A percentile compares a stretch with the other conserved stretches of the same genome.
Conservation (phyloP, 306 rosid species). For the Castanea mollissima region DNA sequence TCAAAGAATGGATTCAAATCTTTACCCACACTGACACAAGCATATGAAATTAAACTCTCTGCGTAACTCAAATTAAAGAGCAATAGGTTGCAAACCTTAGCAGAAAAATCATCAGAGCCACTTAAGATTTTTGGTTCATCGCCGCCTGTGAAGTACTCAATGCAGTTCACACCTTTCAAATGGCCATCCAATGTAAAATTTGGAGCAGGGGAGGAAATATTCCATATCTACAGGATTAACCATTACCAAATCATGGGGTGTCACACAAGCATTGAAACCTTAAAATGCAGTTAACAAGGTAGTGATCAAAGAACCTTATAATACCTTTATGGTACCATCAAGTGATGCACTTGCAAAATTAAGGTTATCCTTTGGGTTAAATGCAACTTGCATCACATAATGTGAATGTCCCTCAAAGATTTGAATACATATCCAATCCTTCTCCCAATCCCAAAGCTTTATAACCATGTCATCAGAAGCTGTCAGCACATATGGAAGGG, state of each 20-base stretch:
- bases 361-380: slow-evolving; percentile 38
- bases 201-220: slow-evolving; percentile 44
- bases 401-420: slow-evolving; percentile 61
- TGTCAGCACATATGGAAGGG: slow-evolving; percentile 48
- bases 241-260: background rate
- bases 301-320: background rate
- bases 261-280: too few relatives aligned
- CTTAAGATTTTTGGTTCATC: slow-evolving; percentile 45
- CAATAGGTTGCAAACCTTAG: slow-evolving; percentile 21
- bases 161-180: slow-evolving; percentile 52
- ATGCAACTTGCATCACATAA: slow-evolving; percentile 64
- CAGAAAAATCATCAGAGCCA: slow-evolving; percentile 65
- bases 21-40: background rate
- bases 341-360: slow-evolving; percentile 59
- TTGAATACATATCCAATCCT: slow-evolving; percentile 48
- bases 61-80: background rate
- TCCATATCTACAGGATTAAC: slow-evolving; percentile 45
- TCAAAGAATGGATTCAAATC: background rate
- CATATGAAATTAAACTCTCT: background rate
- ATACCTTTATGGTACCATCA: slow-evolving; percentile 61
- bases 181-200: slow-evolving; percentile 52
- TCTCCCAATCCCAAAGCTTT: slow-evolving; percentile 64
- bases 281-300: background rate
- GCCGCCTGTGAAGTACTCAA: slow-evolving; percentile 42
- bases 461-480: slow-evolving; percentile 55